phyloP scores from a whole-genome alignment of 306 rosid genomes.

The Trifolium subterraneum region DNA sequence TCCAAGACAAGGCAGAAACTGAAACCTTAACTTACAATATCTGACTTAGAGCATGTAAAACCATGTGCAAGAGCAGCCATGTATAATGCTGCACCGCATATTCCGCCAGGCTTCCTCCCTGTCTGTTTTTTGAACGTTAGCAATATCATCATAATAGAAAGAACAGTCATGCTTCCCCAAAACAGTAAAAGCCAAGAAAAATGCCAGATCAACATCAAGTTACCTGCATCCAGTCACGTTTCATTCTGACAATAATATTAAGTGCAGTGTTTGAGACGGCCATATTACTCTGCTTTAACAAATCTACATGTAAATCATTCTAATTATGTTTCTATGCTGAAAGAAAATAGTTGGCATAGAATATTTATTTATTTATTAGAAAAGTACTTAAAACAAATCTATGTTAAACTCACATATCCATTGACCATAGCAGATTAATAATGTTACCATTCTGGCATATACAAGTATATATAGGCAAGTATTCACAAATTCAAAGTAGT shows the following conservation, averaged over 20 bases:
- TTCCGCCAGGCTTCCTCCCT: conserved; percentile 89
- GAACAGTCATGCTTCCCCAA: neutral
- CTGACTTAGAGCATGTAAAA: conserved; percentile 67
- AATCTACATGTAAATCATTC: conserved; percentile 43
- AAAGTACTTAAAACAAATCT: neutral
- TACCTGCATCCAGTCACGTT: conserved; percentile 97
- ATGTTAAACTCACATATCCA: neutral
- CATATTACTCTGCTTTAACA: conserved; percentile 54
- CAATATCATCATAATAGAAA: conserved; percentile 23
- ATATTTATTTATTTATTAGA: neutral
- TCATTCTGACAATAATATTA: conserved; percentile 80
- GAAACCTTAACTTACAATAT: conserved; percentile 68
- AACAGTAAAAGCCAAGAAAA: neutral
- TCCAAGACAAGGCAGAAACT: conserved; percentile 21
- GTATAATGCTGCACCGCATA: conserved; percentile 91
- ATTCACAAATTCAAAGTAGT: neutral
- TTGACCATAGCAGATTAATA: neutral
- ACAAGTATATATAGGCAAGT: neutral
- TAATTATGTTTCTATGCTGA: conserved; percentile 20
- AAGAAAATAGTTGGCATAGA: neutral
- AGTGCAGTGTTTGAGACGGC: conserved; percentile 72
- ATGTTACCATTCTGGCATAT: neutral
- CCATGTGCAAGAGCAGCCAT: conserved; percentile 85
- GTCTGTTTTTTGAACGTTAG: conserved; percentile 60
- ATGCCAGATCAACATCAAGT: conserved; percentile 30